A percentile compares a stretch with the other conserved stretches of the same genome.
Conservation (phyloP, 1,139 yeast species). For the Kazachstania sp. region DNA sequence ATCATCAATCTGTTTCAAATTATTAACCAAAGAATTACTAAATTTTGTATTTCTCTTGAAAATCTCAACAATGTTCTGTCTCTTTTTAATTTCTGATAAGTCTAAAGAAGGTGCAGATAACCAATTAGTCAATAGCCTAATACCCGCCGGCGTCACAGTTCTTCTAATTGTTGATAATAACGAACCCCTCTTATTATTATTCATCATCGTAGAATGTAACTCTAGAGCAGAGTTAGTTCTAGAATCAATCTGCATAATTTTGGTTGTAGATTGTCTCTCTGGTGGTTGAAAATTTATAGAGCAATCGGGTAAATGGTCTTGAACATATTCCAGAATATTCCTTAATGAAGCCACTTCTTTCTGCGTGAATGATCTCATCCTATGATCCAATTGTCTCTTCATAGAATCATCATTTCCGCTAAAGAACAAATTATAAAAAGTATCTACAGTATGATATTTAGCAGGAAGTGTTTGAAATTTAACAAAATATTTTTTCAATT, state of each 20-base stretch:
- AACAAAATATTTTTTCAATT: slow-evolving; percentile 51
- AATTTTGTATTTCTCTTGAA: slow-evolving; percentile 40
- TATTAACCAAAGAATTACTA: slow-evolving; percentile 29
- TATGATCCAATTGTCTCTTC: slow-evolving; percentile 20
- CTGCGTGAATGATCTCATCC: slow-evolving; percentile 29
- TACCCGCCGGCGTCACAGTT: slow-evolving; percentile 75
- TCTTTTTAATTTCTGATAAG: slow-evolving; percentile 41
- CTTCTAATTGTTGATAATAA: slow-evolving; percentile 56
- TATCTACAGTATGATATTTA: slow-evolving; percentile 29
- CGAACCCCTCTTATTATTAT: slow-evolving; percentile 59
- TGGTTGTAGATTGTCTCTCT: slow-evolving; percentile 38
- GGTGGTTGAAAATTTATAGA: slow-evolving; percentile 47
- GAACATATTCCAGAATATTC: slow-evolving; percentile 48
- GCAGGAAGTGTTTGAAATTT: slow-evolving; percentile 42
- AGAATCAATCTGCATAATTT: slow-evolving; percentile 69
- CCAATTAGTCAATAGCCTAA: slow-evolving; percentile 74
- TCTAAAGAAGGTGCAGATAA: slow-evolving; percentile 70
- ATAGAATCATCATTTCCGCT: slow-evolving; percentile 18
- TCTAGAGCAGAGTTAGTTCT: slow-evolving; percentile 80
- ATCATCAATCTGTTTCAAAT: slow-evolving; percentile 40
- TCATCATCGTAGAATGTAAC: slow-evolving; percentile 48
- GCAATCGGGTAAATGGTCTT: slow-evolving; percentile 47
- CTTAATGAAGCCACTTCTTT: slow-evolving; percentile 48
- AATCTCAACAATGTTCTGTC: slow-evolving; percentile 57
- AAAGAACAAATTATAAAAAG: slow-evolving; percentile 30